These are phyloP conservation scores for Fusarium agapanthi DNA, from an alignment of 2,329 filamentous ascomycete species.

Conservation along the genomic window DNA sequence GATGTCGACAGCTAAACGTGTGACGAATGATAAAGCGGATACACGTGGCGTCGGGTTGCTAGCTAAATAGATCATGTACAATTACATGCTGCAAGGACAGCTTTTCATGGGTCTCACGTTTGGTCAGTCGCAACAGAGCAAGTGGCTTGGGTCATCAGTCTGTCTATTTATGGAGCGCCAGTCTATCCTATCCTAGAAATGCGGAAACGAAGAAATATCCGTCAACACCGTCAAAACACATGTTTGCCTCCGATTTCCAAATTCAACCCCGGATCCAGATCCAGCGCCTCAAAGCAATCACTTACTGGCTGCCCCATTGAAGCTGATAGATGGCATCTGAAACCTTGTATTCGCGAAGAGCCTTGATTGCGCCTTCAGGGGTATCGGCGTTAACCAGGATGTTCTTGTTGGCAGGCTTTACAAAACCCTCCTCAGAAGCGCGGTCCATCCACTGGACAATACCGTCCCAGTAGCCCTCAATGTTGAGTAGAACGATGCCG, in stretches of 20 bases:
- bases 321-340: constrained; percentile 80
- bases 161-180: constrained; percentile 35
- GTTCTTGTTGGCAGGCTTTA: constrained; percentile 72
- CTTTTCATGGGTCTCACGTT: constrained; percentile 40
- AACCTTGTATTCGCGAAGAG: constrained; percentile 77
- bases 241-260: constrained; percentile 9
- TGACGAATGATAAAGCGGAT: constrained; percentile 20
- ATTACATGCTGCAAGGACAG: constrained; percentile 45
- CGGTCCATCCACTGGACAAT: constrained; percentile 82
- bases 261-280: constrained; percentile 7
- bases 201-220: constrained; percentile 13
- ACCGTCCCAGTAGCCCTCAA: constrained; percentile 92
- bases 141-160: constrained; percentile 31
- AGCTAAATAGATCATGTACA: constrained; percentile 49
- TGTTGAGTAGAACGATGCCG: constrained; percentile 83
- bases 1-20: constrained; percentile 48
- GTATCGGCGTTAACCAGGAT: constrained; percentile 82
- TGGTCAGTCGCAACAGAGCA: constrained; percentile 8
- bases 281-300: constrained; percentile 8
- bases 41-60: constrained; percentile 35
- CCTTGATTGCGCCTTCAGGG: constrained; percentile 75
- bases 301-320: constrained; percentile 77
- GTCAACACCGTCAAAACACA: constrained; percentile 31
- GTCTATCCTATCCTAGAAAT: constrained; percentile 32
- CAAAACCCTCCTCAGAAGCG: constrained; percentile 79